Base-by-base conservation (phyloP, 2,329 filamentous ascomycete genomes). In the Fusarium bactridioides region DNA sequence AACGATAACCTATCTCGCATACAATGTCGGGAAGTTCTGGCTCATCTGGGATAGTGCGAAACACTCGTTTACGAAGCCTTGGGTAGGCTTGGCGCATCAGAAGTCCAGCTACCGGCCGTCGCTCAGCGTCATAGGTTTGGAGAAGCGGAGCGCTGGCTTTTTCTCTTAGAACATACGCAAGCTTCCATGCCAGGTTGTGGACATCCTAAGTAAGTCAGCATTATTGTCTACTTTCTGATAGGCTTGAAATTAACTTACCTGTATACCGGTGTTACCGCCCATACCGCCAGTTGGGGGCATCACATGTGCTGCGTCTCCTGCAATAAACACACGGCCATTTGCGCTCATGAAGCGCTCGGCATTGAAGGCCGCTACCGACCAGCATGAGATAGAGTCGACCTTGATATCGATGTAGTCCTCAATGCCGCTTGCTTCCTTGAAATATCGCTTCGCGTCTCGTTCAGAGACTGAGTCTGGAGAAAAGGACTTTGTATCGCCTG, bases 221-320 rank as follows among this genome's bases (percentile, higher is more conserved):
- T 31, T 7, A 10, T 31, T 5, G 3, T 5, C 5, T 11, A 5
- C 3, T 19, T 19, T 19, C 7, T 6, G 4, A 5, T 19, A 12
- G 4, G 16, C 5, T 29, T 4, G 5, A 21, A 15, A 29, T 47
- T 2, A 9, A 47, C 4, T n/a, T 23, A 33, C 47, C 47, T 50
- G 47, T 33, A 50, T 50, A 23, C 47, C 47, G 15, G 47, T 50
- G 15, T 33, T 50, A 6, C 47, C 47, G 0, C 47, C 47, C 47
- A 50, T 33, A 1, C 47, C 47, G 0, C 47, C 47, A 23, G 27
- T 50, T 1, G 47, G 47, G 4, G 47, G 47, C 47, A 50, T 50
- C 21, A 50, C 29, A 13, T 50, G 47, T 23, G 47, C 47, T 50
- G 47, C 27, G 15, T 50, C 47, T 33, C 47, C 47, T 0, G 47